Evolutionary conservation across 179 eudicot genomes (phyloP).

Genomic region (Drosera spatulata): DNA sequence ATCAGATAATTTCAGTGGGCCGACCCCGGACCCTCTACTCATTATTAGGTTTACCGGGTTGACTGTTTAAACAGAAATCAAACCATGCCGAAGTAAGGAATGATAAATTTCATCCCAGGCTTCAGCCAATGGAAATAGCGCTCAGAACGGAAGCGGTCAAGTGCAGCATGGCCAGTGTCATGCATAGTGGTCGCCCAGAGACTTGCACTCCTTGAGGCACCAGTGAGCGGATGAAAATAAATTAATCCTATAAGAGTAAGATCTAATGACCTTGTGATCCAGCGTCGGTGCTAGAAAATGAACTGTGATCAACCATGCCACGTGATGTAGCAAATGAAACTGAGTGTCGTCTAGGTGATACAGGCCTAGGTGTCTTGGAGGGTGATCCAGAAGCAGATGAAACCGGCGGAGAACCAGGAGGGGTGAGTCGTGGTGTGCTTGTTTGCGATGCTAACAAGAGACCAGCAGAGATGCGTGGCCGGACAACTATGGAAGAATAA

Average conservation of each 20-base stretch:
- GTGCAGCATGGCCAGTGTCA: too few species aligned
- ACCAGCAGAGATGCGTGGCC: conserved; percentile 68
- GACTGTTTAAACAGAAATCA: too few species aligned
- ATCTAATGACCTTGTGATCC: conserved; percentile 50
- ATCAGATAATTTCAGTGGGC: too few species aligned
- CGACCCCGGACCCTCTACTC: too few species aligned
- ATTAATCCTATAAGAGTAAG: neutral
- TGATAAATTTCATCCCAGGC: too few species aligned
- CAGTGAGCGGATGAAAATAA: too few species aligned
- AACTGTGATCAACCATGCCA: conserved; percentile 52
- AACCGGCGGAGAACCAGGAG: conserved; percentile 85
- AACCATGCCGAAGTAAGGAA: too few species aligned
- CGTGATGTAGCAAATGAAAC: conserved; percentile 59
- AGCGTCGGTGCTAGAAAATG: conserved; percentile 48
- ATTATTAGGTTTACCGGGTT: too few species aligned
- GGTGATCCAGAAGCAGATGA: conserved; percentile 73
- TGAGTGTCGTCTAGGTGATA: conserved; percentile 80
- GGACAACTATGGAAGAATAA: conserved; percentile 21
- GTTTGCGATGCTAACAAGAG: conserved; percentile 71
- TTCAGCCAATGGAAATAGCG: too few species aligned
- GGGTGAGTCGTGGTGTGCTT: conserved; percentile 82
- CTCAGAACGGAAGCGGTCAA: too few species aligned
- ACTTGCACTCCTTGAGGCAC: too few species aligned
- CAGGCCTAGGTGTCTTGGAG: conserved; percentile 50
- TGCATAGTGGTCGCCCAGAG: too few species aligned